These are phyloP conservation scores for Podaxis pistillaris DNA, from an alignment of 768 basidiomycete species.

Conservation along the genomic window DNA sequence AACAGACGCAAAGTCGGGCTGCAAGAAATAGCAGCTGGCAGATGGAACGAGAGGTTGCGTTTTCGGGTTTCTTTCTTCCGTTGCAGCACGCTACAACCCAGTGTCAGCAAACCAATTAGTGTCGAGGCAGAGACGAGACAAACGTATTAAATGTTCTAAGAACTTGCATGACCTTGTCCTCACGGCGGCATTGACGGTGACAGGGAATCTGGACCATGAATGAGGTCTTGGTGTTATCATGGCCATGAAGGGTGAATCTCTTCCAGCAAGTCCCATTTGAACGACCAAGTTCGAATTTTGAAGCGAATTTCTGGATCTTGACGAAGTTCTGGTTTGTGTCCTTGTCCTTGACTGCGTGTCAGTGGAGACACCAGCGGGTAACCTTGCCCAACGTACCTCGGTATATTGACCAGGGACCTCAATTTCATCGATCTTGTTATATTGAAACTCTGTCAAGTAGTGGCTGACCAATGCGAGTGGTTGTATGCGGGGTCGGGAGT, in stretches of 20 bases:
- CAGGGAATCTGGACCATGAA: slow-evolving; percentile 92
- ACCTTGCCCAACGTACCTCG: slow-evolving; percentile 55
- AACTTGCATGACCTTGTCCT: slow-evolving; percentile 89
- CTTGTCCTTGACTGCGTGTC: slow-evolving; percentile 68
- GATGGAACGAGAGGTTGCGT: slow-evolving; percentile 87
- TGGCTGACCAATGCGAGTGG: slow-evolving; percentile 85
- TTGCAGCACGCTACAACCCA: slow-evolving; percentile 59
- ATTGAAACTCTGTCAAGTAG: slow-evolving; percentile 96
- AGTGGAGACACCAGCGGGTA: background rate
- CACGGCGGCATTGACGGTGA: slow-evolving; percentile 81
- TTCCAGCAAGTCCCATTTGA: slow-evolving; percentile 86
- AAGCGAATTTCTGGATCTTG: slow-evolving; percentile 85
- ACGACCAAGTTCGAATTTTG: slow-evolving; percentile 88
- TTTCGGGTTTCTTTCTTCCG: slow-evolving; percentile 93
- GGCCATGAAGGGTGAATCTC: slow-evolving; percentile 87
- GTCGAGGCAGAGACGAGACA: slow-evolving; percentile 17
- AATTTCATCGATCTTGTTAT: slow-evolving; percentile 95
- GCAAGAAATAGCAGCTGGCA: slow-evolving; percentile 84
- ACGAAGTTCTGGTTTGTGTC: slow-evolving; percentile 91
- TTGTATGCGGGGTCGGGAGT: slow-evolving; percentile 79
- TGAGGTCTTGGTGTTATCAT: slow-evolving; percentile 83
- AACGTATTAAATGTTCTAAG: slow-evolving; percentile 95
- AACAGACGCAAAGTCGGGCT: slow-evolving; percentile 82
- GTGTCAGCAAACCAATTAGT: background rate
- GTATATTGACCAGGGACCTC: slow-evolving; percentile 99